Evolutionary conservation across 345 rosid genomes (phyloP).

Genomic region (Citrus australasica): DNA sequence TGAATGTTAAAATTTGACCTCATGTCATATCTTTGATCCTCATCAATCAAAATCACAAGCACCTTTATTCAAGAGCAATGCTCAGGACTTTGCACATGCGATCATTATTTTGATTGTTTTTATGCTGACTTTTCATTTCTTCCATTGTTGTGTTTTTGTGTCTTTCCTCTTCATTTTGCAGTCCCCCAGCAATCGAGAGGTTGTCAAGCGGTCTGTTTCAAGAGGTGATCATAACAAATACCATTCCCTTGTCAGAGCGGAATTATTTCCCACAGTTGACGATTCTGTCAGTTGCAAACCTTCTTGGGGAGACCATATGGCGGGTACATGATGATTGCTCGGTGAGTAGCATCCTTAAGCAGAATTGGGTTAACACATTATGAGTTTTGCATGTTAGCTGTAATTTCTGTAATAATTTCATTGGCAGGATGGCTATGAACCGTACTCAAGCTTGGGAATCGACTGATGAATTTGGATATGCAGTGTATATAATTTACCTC

Average conservation of each 20-base stretch:
- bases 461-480: conserved; percentile 38
- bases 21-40: background rate
- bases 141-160: background rate
- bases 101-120: background rate
- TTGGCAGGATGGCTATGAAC: conserved; percentile 75
- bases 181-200: conserved; percentile 95
- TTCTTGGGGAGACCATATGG: conserved; percentile 95
- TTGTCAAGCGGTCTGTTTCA: conserved; percentile 92
- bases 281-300: conserved; percentile 91
- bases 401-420: conserved; percentile 4
- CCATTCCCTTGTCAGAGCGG: conserved; percentile 78
- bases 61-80: background rate
- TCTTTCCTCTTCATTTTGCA: conserved; percentile 23
- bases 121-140: background rate
- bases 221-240: conserved; percentile 94
- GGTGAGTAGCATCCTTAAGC: conserved; percentile 55
- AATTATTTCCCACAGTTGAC: conserved; percentile 94
- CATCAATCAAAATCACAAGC: background rate
- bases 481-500: background rate
- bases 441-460: conserved; percentile 81
- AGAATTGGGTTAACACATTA: conserved; percentile 7
- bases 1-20: background rate
- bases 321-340: conserved; percentile 96
- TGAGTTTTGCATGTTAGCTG: background rate
- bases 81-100: background rate